Evolutionary conservation across 495 filamentous ascomycete genomes (phyloP).

Genomic region (Aeminium ludgeri): DNA sequence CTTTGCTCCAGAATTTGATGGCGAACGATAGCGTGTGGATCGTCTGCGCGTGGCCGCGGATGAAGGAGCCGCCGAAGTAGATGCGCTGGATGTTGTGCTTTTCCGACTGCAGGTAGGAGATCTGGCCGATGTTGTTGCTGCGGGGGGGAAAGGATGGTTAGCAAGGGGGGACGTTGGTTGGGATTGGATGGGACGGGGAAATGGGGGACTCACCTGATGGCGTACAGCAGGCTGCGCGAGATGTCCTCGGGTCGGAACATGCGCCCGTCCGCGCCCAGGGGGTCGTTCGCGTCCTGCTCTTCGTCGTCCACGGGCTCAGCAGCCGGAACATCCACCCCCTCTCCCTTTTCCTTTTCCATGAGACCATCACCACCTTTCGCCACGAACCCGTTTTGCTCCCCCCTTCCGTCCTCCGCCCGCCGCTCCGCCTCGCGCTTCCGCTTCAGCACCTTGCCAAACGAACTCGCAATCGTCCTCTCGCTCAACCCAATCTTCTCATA

Average conservation of each 20-base stretch:
- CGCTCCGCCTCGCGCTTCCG: conserved; percentile 62
- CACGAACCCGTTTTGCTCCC: conserved; percentile 37
- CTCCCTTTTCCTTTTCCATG: conserved; percentile 7
- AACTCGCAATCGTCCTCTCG: conserved; percentile 82
- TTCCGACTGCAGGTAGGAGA: conserved; percentile 85
- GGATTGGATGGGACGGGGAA: conserved; percentile 16
- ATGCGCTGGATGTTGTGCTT: conserved; percentile 82
- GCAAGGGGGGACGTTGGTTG: conserved; percentile 5
- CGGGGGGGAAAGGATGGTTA: no score
- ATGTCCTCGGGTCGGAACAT: conserved; percentile 49
- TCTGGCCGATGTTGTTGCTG: conserved; percentile 96
- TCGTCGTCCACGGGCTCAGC: conserved; percentile 1
- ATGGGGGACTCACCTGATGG: conserved; percentile 42
- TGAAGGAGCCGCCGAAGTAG: conserved; percentile 95
- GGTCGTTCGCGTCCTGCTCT: neutral
- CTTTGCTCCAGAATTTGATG: conserved; percentile 93
- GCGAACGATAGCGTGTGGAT: conserved; percentile 94
- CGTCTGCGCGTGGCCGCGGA: conserved; percentile 87
- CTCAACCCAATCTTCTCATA: conserved; percentile 92
- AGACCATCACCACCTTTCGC: conserved; percentile 32
- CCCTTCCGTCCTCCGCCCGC: conserved; percentile 60
- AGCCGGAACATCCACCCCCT: no score
- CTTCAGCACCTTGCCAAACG: conserved; percentile 89
- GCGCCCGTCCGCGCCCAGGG: conserved; percentile 15
- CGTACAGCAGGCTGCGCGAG: conserved; percentile 61